These are phyloP conservation scores for Trametes sanguinea DNA, from an alignment of 768 basidiomycete species.

Conservation along the genomic window DNA sequence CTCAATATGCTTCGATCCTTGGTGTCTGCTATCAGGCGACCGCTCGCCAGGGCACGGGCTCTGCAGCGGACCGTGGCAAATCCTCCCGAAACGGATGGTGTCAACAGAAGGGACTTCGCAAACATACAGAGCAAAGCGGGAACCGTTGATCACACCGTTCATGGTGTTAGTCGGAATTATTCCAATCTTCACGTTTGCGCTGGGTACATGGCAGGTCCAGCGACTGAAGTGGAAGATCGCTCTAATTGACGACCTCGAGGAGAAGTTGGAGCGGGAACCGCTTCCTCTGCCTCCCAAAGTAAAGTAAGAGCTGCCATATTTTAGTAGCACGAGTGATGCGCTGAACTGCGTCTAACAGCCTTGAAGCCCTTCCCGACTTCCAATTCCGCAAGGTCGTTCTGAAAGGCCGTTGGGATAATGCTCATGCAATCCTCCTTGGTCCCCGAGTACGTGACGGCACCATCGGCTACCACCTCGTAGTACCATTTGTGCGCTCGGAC, in stretches of 20 bases:
- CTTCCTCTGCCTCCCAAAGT: conserved; percentile 79
- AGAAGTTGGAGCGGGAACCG: conserved; percentile 80
- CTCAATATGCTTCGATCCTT: conserved; percentile 6
- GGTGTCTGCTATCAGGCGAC: background rate
- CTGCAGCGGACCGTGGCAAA: background rate
- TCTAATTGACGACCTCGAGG: conserved; percentile 91
- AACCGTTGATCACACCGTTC: conserved; percentile 67
- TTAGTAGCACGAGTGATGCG: conserved; percentile 3
- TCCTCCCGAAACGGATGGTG: conserved; percentile 8
- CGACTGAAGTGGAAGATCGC: conserved; percentile 93
- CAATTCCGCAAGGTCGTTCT: conserved; percentile 82
- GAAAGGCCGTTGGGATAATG: conserved; percentile 77
- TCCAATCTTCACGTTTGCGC: conserved; percentile 84
- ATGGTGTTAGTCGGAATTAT: conserved; percentile 80
- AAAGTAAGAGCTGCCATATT: conserved; percentile 58
- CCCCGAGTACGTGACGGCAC: conserved; percentile 89
- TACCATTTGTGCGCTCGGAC: conserved; percentile 77
- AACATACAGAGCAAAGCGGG: conserved; percentile 56
- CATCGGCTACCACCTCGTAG: conserved; percentile 85
- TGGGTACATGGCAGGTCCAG: conserved; percentile 94
- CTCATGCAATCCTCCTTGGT: conserved; percentile 75
- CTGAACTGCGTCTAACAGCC: conserved; percentile 38
- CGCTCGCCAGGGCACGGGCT: background rate
- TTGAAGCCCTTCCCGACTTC: conserved; percentile 84
- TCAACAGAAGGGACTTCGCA: conserved; percentile 14